Conservation (phyloP, 2,329 filamentous ascomycete genomes). For the Colletotrichum sp. region DNA sequence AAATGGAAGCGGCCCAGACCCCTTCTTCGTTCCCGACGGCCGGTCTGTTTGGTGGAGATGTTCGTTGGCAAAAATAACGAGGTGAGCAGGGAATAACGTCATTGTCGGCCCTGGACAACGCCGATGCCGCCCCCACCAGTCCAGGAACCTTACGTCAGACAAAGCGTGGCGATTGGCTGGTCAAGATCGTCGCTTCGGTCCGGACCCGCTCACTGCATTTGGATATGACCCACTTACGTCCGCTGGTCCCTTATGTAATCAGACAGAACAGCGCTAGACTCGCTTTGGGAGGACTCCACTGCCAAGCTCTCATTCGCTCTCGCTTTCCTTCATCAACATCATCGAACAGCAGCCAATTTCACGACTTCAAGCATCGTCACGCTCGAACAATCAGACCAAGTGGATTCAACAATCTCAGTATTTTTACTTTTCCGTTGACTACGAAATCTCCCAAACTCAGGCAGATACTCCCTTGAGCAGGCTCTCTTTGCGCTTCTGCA, state of each 20-base stretch:
- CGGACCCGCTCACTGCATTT: not conserved
- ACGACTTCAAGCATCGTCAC: not conserved
- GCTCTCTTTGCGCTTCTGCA: conserved; percentile 37
- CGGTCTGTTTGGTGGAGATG: not conserved
- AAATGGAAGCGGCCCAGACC: not conserved
- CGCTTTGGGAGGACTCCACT: not conserved
- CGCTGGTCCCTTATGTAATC: not conserved
- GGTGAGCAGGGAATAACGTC: not conserved
- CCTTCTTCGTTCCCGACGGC: not conserved
- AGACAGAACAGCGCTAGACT: not conserved
- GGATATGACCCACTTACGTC: not conserved
- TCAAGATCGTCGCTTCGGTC: not conserved
- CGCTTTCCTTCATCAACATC: not conserved
- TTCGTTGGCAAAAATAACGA: not conserved
- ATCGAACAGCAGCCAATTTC: not conserved
- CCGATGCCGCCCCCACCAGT: not conserved
- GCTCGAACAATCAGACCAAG: not conserved
- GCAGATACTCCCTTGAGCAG: not conserved
- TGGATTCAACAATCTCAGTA: not conserved
- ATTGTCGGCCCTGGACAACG: not conserved
- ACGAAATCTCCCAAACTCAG: accelerated
- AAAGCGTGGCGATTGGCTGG: not conserved
- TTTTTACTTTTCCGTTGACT: not conserved
- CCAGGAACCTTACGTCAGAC: not conserved
- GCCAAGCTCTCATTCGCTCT: not conserved